Conservation (phyloP, 1,284 basidiomycete species). For the Apiotrichum porosum region DNA sequence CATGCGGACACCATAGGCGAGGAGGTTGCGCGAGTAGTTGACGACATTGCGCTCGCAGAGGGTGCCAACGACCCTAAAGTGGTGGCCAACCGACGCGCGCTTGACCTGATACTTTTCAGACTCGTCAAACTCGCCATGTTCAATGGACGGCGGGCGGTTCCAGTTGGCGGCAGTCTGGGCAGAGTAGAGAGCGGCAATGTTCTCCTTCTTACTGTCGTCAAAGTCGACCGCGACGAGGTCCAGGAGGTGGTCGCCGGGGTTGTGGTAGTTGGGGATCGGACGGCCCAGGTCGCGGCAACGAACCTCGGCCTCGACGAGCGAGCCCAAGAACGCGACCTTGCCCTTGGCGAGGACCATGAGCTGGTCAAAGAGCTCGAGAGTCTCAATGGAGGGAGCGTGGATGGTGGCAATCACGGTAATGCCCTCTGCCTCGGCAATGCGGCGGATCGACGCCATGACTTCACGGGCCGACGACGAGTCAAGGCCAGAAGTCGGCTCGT, state of each 20-base stretch:
- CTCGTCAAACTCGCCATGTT: neutral
- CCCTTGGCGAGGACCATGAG: slow-evolving; percentile 41
- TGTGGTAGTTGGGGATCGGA: slow-evolving; percentile 21
- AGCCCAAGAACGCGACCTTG: slow-evolving; percentile 29
- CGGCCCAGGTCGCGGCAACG: slow-evolving; percentile 21
- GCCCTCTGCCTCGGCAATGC: slow-evolving; percentile 11
- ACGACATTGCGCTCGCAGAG: slow-evolving; percentile 15
- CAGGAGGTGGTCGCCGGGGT: slow-evolving; percentile 33
- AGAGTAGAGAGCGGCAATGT: slow-evolving; percentile 2
- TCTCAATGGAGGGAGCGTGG: slow-evolving; percentile 46
- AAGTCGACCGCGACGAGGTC: slow-evolving; percentile 35
- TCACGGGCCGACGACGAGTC: slow-evolving; percentile 20
- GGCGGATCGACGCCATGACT: slow-evolving; percentile 15
- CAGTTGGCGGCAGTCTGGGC: slow-evolving; percentile 1
- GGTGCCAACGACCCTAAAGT: slow-evolving; percentile 4
- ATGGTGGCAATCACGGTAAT: slow-evolving; percentile 43
- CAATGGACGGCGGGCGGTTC: too few species aligned
- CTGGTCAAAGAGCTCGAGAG: slow-evolving; percentile 42
- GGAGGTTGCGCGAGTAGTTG: slow-evolving; percentile 46
- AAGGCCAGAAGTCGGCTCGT: slow-evolving; percentile 45
- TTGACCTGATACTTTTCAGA: neutral
- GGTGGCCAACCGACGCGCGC: slow-evolving; percentile 1
- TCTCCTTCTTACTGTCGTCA: slow-evolving; percentile 5
- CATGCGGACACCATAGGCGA: slow-evolving; percentile 60
- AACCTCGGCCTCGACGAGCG: slow-evolving; percentile 5